Evolutionary conservation across 768 basidiomycete species (phyloP).

Genomic region (Tylopilus vinaceipallidus): DNA sequence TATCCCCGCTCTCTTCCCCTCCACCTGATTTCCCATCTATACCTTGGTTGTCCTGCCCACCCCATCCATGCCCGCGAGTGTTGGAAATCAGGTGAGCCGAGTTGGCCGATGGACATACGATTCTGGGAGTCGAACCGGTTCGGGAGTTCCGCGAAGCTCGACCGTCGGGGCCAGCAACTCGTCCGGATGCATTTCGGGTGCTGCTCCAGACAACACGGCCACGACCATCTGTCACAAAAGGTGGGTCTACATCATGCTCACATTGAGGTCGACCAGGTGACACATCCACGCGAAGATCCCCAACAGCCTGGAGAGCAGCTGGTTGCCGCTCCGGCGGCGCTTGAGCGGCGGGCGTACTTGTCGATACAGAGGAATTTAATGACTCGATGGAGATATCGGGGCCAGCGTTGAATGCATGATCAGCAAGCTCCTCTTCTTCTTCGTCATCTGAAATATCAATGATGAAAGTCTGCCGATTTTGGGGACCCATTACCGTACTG

Average conservation of each 20-base stretch:
- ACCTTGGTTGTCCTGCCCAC: slow-evolving; percentile 20
- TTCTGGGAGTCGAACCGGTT: slow-evolving; percentile 19
- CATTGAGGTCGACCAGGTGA: slow-evolving; percentile 16
- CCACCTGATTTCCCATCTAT: slow-evolving; percentile 18
- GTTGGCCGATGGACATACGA: slow-evolving; percentile 14
- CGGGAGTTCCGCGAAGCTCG: slow-evolving; percentile 23
- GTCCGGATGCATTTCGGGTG: slow-evolving; percentile 20
- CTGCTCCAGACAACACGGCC: slow-evolving; percentile 54
- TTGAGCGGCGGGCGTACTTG: not conserved
- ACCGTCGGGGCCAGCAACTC: slow-evolving; percentile 18
- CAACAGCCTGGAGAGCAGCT: slow-evolving; percentile 1
- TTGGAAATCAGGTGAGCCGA: slow-evolving; percentile 7
- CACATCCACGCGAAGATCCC: slow-evolving; percentile 1
- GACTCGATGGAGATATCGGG: not conserved
- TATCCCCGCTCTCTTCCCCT: slow-evolving; percentile 11
- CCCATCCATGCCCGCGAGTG: slow-evolving; percentile 16
- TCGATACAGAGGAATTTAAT: not conserved
- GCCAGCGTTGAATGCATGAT: not conserved
- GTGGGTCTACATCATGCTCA: slow-evolving; percentile 41
- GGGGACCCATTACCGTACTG: slow-evolving; percentile 23
- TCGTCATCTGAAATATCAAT: slow-evolving; percentile 35
- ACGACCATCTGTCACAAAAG: slow-evolving; percentile 64
- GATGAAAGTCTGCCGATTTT: slow-evolving; percentile 25
- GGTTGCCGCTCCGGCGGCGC: slow-evolving; percentile 2
- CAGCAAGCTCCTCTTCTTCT: slow-evolving; percentile 12